A percentile compares a stretch with the other conserved stretches of the same genome.
Conservation (phyloP, 306 rosid genomes). For the Fragaria nilgerrensis region DNA sequence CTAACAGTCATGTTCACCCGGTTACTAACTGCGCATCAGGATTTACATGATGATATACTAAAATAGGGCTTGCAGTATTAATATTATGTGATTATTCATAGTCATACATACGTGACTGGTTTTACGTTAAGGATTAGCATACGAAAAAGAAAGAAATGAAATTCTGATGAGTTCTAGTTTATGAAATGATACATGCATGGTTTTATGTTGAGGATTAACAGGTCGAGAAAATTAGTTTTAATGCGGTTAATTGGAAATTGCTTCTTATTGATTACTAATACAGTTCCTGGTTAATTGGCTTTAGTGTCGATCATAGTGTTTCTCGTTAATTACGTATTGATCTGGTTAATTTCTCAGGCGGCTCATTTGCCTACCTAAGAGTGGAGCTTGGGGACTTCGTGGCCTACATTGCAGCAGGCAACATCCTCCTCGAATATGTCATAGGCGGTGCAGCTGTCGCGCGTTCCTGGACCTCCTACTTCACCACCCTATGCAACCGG, state of each 20-base stretch:
- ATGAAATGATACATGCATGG: not conserved
- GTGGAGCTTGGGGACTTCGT: constrained; percentile 82
- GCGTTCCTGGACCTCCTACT: constrained; percentile 86
- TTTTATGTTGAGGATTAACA: too few relatives aligned
- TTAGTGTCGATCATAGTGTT: not conserved
- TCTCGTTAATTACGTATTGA: not conserved
- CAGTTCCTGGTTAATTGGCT: not conserved
- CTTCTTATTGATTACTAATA: too few relatives aligned
- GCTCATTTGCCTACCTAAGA: constrained; percentile 79
- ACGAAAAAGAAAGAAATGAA: not conserved
- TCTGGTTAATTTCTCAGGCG: constrained; percentile 40
- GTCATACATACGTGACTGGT: too few relatives aligned
- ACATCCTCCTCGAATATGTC: constrained; percentile 70
- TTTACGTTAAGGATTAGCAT: not conserved
- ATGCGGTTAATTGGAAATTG: too few relatives aligned
- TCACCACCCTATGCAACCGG: constrained; percentile 62
- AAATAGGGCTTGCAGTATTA: too few relatives aligned
- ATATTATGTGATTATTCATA: too few relatives aligned
- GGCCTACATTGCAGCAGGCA: constrained; percentile 81
- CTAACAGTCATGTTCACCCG: too few relatives aligned
- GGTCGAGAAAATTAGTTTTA: too few relatives aligned
- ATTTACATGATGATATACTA: too few relatives aligned
- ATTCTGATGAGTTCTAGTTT: not conserved
- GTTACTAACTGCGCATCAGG: too few relatives aligned
- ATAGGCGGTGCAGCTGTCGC: constrained; percentile 70